These are phyloP conservation scores for Cyclocybe aegerita DNA, from an alignment of 768 basidiomycete species.

Conservation along the genomic window DNA sequence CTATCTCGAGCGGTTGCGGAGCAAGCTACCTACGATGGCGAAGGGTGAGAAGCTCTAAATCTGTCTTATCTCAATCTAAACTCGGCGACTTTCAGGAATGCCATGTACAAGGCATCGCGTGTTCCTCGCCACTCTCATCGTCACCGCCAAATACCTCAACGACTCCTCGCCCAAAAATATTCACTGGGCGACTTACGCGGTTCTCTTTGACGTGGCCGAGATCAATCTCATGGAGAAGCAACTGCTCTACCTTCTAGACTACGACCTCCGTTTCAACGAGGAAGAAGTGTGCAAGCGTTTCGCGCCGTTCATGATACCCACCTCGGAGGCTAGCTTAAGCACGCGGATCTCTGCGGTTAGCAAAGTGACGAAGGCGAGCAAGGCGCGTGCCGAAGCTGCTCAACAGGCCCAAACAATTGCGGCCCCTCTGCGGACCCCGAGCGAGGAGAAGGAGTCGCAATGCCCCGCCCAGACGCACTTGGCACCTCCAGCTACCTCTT, in stretches of 20 bases:
- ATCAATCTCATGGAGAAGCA: conserved; percentile 98
- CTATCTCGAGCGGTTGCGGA: conserved; percentile 85
- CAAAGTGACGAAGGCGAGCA: conserved; percentile 53
- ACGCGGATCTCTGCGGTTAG: conserved; percentile 54
- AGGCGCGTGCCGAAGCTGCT: conserved; percentile 49
- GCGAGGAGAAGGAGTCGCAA: conserved; percentile 27
- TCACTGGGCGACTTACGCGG: conserved; percentile 85
- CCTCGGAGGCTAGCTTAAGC: conserved; percentile 25
- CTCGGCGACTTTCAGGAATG: conserved; percentile 45
- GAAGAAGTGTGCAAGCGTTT: conserved; percentile 72
- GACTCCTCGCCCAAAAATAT: conserved; percentile 94
- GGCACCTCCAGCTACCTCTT: conserved; percentile 1
- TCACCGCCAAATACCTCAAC: conserved; percentile 95
- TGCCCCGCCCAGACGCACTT: conserved; percentile 13
- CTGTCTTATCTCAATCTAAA: background rate
- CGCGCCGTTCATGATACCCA: conserved; percentile 56
- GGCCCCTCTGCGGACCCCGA: conserved; percentile 34
- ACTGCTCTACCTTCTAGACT: conserved; percentile 88
- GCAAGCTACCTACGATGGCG: conserved; percentile 77
- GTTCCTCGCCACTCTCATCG: conserved; percentile 94
- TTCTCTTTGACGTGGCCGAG: conserved; percentile 71
- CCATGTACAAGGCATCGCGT: conserved; percentile 93
- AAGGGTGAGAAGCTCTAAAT: conserved; percentile 59
- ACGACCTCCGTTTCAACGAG: conserved; percentile 89
- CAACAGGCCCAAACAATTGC: conserved; percentile 33